Base-by-base conservation (phyloP, 805 yeast species). In the Cephaloascus fragrans region DNA sequence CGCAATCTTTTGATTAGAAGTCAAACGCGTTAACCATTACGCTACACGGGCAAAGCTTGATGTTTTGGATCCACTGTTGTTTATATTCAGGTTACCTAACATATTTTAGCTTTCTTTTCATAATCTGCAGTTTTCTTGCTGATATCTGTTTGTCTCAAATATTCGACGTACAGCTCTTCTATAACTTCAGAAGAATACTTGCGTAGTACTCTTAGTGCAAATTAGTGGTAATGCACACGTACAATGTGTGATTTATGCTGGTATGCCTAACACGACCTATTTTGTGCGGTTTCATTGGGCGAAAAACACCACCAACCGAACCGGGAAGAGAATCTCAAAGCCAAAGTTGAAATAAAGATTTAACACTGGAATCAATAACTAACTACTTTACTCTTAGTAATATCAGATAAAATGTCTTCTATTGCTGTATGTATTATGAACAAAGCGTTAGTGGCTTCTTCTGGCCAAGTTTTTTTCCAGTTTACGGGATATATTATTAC, bases 21-120 rank as follows among this genome's bases (percentile, higher is more conserved):
- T 72, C 76, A 72, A 71, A 71, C 74, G 77, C 77, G 77, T 69
- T 71, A 71, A 71, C 77, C 77, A 71, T 72, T 72, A 69, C 76
- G 77, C 77, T 69, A 71, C 76, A 63, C 73, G 65, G 72, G 73
- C 74, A n/a, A n/a, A n/a, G n/a, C n/a, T n/a, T n/a, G n/a, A n/a
- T n/a, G n/a, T n/a, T n/a, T n/a, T n/a, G n/a, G n/a, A n/a, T n/a
- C n/a, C n/a, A n/a, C n/a, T n/a, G n/a, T n/a, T n/a, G n/a, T n/a
- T n/a, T n/a, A n/a, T n/a, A n/a, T n/a, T n/a, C n/a, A n/a, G n/a
- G n/a, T n/a, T n/a, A n/a, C n/a, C n/a, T n/a, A n/a, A n/a, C n/a
- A n/a, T n/a, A n/a, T n/a, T n/a, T n/a, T n/a, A n/a, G n/a, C n/a
- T n/a, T n/a, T n/a, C n/a, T n/a, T n/a, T n/a, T n/a, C n/a, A n/a